These are phyloP conservation scores for Eutrema yunnanense DNA, from an alignment of 345 rosid genomes.

Conservation along the genomic window DNA sequence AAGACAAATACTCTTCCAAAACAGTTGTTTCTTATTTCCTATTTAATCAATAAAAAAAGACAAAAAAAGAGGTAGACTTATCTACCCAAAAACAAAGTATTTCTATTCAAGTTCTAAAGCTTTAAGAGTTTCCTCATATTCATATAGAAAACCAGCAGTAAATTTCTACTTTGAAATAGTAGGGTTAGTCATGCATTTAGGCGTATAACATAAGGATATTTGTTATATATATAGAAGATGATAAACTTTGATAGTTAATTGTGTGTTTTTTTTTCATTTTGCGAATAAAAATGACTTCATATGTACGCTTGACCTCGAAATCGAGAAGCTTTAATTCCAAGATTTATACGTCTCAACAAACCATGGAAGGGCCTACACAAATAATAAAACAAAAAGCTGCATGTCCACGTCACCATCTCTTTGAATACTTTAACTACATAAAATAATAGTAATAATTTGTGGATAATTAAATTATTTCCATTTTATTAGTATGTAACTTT, in stretches of 20 bases:
- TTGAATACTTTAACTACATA: neutral
- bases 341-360: slow-evolving; percentile 18
- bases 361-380: slow-evolving; percentile 12
- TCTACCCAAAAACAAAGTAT: no score
- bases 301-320: slow-evolving; percentile 22
- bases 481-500: neutral
- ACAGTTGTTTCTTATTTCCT: no score
- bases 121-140: neutral
- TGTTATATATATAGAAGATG: neutral
- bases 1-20: neutral
- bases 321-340: slow-evolving; percentile 26
- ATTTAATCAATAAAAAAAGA: no score
- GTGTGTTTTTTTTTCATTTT: neutral
- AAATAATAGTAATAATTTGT: neutral
- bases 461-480: neutral
- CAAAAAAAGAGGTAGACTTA: no score
- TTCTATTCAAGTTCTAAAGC: no score
- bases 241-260: neutral
- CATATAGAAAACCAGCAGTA: neutral
- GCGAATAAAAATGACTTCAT: slow-evolving; percentile 18
- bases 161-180: neutral
- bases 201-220: neutral
- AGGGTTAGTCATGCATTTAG: neutral
- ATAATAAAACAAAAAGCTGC: slow-evolving; percentile 11
- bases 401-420: slow-evolving; percentile 15